Evolutionary conservation across 495 filamentous ascomycete genomes (phyloP).

Genomic region (Xylaria castorea): DNA sequence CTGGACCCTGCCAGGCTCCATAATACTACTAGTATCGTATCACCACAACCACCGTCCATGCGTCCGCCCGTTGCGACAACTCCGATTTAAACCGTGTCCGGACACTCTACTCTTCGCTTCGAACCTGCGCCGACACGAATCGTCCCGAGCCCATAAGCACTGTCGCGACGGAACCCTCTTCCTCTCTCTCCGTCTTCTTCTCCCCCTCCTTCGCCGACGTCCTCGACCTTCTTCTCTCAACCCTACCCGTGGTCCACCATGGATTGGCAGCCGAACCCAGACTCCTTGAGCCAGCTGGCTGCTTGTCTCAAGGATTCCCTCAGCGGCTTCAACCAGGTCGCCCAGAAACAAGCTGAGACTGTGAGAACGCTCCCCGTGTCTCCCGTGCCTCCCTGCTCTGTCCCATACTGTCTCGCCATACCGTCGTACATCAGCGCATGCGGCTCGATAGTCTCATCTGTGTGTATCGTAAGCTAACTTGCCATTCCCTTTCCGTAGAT

Average conservation of each 20-base stretch:
- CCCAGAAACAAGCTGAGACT: constrained; percentile 83
- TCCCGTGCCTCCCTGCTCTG: constrained; percentile 6
- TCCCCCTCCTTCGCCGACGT: not conserved
- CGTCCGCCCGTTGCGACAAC: constrained; percentile 17
- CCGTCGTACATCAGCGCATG: constrained; percentile 9
- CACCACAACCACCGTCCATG: constrained; percentile 6
- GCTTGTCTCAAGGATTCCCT: constrained; percentile 91
- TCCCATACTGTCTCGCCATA: not conserved
- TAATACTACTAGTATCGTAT: not conserved
- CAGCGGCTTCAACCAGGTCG: constrained; percentile 74
- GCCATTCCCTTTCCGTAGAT: constrained; percentile 64
- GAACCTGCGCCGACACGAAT: constrained; percentile 4
- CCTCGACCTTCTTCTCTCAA: not conserved
- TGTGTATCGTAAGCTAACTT: constrained; percentile 12
- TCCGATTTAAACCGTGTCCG: not conserved
- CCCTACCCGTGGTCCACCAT: constrained; percentile 55
- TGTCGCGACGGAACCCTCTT: not conserved
- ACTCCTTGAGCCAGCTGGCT: constrained; percentile 86
- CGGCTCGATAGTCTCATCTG: not conserved
- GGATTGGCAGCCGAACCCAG: constrained; percentile 91
- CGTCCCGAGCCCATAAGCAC: not conserved
- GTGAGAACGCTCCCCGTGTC: constrained; percentile 47
- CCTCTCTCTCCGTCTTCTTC: not conserved
- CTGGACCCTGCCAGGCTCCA: not conserved
- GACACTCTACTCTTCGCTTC: not conserved